These are phyloP conservation scores for Clitocybe nebularis DNA, from an alignment of 1,284 basidiomycete species.

Conservation along the genomic window DNA sequence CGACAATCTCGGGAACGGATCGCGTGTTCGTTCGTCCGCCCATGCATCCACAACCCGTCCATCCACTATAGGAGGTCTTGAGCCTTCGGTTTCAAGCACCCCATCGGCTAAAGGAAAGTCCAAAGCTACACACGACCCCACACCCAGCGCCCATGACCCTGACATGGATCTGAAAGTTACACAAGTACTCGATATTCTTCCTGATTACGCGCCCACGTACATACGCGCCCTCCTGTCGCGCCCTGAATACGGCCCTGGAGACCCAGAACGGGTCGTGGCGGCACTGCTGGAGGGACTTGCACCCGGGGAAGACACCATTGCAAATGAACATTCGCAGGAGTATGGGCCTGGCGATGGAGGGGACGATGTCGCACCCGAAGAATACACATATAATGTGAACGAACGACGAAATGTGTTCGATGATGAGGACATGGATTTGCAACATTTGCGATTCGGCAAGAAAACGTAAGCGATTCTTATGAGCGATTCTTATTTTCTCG, in stretches of 20 bases:
- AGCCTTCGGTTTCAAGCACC: no score
- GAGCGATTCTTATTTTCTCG: no score
- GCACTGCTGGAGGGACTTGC: constrained; percentile 72
- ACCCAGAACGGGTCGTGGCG: constrained; percentile 57
- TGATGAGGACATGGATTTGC: constrained; percentile 62
- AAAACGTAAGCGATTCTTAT: no score
- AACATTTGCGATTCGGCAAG: constrained; percentile 63
- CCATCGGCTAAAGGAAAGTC: constrained; percentile 28
- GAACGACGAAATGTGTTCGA: constrained; percentile 72
- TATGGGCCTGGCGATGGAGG: background rate
- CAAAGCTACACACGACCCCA: constrained; percentile 3
- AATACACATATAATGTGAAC: constrained; percentile 38
- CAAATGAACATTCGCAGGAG: background rate
- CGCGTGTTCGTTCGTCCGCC: constrained; percentile 10
- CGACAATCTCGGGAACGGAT: constrained; percentile 32
- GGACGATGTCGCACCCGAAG: constrained; percentile 19
- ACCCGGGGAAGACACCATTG: constrained; percentile 39
- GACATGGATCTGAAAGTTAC: constrained; percentile 54
- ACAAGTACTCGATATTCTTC: constrained; percentile 70
- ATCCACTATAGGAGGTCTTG: background rate
- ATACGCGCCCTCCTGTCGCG: constrained; percentile 53
- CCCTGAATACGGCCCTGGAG: constrained; percentile 42
- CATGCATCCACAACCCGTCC: background rate
- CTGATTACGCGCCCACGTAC: constrained; percentile 51
- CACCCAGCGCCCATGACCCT: constrained; percentile 23